Evolutionary conservation across 1,284 basidiomycete species (phyloP).

Genomic region (Austroboletus novae-zelandiae): DNA sequence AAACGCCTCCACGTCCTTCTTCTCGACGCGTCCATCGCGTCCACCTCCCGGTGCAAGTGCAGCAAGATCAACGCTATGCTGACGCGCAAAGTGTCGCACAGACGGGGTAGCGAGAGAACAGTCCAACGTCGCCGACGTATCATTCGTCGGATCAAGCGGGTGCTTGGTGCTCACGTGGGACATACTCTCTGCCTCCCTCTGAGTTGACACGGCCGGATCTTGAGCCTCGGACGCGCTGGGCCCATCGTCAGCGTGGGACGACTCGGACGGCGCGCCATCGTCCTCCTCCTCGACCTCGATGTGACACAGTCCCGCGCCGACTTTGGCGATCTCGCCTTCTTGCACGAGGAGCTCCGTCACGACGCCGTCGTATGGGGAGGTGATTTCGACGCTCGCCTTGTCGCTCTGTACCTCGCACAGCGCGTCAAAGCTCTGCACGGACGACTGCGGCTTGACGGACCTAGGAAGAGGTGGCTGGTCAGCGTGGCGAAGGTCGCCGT

Average conservation of each 20-base stretch:
- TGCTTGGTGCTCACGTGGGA: slow-evolving; percentile 38
- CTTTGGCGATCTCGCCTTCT: slow-evolving; percentile 85
- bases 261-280: neutral
- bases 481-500: neutral
- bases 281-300: slow-evolving; percentile 76
- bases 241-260: too few species aligned
- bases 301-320: slow-evolving; percentile 79
- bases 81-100: slow-evolving; percentile 73
- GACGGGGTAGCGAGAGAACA: slow-evolving; percentile 72
- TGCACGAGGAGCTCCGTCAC: slow-evolving; percentile 73
- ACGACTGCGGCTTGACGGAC: slow-evolving; percentile 59
- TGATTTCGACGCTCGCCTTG: slow-evolving; percentile 94
- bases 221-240: neutral
- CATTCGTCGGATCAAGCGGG: slow-evolving; percentile 63
- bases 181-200: neutral
- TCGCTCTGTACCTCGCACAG: slow-evolving; percentile 94
- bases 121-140: slow-evolving; percentile 9
- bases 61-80: slow-evolving; percentile 61
- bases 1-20: slow-evolving; percentile 68
- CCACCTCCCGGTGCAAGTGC: slow-evolving; percentile 69
- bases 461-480: slow-evolving; percentile 28
- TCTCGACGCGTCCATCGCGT: slow-evolving; percentile 74
- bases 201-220: slow-evolving; percentile 9
- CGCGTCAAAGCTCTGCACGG: slow-evolving; percentile 77
- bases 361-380: slow-evolving; percentile 82